Percentiles rank a stretch among this genome's conserved stretches.
Conservation (phyloP, 805 yeast species). For the Yarrowia sp. region DNA sequence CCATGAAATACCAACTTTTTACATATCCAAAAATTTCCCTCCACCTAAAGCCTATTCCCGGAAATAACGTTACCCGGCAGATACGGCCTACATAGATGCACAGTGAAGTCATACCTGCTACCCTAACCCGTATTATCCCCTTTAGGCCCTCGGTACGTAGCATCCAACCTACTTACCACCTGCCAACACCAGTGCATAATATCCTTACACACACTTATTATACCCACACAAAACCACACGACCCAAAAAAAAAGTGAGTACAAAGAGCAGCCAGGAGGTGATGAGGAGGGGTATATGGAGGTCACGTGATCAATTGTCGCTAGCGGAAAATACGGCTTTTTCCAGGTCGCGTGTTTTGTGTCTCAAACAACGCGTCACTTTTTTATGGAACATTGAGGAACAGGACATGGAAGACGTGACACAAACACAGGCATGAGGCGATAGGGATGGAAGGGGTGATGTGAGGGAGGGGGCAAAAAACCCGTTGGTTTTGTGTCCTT, state of each 20-base stretch:
- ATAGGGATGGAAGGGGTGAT: too few relatives aligned
- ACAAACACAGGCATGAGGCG: too few relatives aligned
- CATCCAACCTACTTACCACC: slow-evolving; percentile 14
- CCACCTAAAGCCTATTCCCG: too few relatives aligned
- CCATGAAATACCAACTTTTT: too few relatives aligned
- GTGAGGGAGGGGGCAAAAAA: background rate
- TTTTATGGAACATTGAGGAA: background rate
- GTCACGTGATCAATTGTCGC: background rate
- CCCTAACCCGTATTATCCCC: background rate
- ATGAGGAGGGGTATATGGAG: background rate
- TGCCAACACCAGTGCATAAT: slow-evolving; percentile 21
- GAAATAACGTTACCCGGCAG: background rate
- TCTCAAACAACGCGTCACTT: background rate
- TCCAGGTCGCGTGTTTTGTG: background rate
- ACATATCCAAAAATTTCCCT: too few relatives aligned
- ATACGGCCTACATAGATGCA: background rate
- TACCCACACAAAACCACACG: background rate
- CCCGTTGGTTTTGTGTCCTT: background rate
- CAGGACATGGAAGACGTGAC: background rate
- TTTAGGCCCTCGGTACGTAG: background rate
- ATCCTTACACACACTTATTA: background rate
- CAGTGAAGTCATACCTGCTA: background rate
- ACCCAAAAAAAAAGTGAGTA: background rate
- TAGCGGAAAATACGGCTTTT: background rate
- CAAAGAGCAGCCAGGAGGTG: too few relatives aligned